Conservation (phyloP, 1,284 basidiomycete species). For the Tilletia caries region DNA sequence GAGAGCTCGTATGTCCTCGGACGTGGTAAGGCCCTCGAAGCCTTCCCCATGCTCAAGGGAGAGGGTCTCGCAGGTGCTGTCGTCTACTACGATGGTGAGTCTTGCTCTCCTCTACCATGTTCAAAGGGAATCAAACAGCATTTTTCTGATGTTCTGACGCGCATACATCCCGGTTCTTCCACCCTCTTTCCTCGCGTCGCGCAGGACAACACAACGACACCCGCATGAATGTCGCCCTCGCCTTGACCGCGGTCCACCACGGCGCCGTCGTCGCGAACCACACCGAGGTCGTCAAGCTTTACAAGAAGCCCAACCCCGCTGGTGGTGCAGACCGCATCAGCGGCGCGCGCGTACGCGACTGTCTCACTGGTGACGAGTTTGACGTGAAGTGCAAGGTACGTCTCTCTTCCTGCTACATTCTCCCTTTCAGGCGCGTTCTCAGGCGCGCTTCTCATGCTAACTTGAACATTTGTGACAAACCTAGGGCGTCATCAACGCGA, state of each 20-base stretch:
- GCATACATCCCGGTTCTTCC: too few relatives aligned
- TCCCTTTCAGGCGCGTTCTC: constrained; percentile 35
- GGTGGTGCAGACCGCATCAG: constrained; percentile 64
- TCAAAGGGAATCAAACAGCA: neutral
- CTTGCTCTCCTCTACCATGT: constrained; percentile 50
- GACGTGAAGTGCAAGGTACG: constrained; percentile 69
- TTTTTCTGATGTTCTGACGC: neutral
- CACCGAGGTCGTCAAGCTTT: constrained; percentile 75
- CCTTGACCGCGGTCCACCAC: constrained; percentile 88
- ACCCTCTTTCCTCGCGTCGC: too few relatives aligned
- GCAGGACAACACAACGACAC: constrained; percentile 85
- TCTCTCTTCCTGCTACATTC: constrained; percentile 48
- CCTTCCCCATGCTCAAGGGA: constrained; percentile 91
- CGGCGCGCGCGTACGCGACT: constrained; percentile 77
- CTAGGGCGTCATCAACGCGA: constrained; percentile 85
- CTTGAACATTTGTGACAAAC: constrained; percentile 51
- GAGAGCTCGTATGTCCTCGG: constrained; percentile 91
- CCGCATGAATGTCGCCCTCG: constrained; percentile 84
- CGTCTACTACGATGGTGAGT: constrained; percentile 85
- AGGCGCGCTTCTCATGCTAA: constrained; percentile 4
- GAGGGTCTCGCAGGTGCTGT: constrained; percentile 91
- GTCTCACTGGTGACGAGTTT: constrained; percentile 78
- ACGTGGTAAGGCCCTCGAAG: constrained; percentile 78
- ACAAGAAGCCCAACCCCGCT: constrained; percentile 60
- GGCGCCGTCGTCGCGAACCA: constrained; percentile 89